A percentile compares a stretch with the other conserved stretches of the same genome.
phyloP scores from a whole-genome alignment of 1,139 yeast species.

The Pichia sp. region DNA sequence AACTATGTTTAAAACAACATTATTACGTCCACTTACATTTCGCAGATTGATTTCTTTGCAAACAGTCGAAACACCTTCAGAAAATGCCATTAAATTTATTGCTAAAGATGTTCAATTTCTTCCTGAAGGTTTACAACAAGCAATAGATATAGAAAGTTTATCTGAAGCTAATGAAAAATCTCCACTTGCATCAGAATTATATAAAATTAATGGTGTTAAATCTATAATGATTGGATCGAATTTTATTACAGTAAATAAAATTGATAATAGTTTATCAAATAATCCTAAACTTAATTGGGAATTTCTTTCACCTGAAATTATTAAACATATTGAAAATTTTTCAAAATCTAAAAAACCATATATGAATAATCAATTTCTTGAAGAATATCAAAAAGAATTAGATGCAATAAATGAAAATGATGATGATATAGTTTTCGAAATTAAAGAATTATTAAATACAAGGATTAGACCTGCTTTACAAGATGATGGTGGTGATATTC shows the following conservation, averaged over 20 bases:
- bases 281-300: conserved; percentile 29
- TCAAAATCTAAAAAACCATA: conserved; percentile 25
- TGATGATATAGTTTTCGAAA: conserved; percentile 49
- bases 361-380: conserved; percentile 18
- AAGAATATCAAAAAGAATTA: conserved; percentile 21
- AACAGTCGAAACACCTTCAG: conserved; percentile 79
- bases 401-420: conserved; percentile 37
- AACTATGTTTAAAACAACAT: no score
- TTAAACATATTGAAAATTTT: conserved; percentile 20
- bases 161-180: conserved; percentile 67
- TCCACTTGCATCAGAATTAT: conserved; percentile 74
- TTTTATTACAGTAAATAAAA: conserved; percentile 31
- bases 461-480: conserved; percentile 61
- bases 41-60: conserved; percentile 30
- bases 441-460: conserved; percentile 54
- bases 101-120: conserved; percentile 43
- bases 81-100: conserved; percentile 79
- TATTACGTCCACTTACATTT: not conserved
- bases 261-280: conserved; percentile 26
- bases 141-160: conserved; percentile 52
- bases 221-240: conserved; percentile 84
- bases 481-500: conserved; percentile 82
- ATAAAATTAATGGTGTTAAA: conserved; percentile 77
- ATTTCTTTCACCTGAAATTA: conserved; percentile 22
- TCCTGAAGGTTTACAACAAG: conserved; percentile 55